Base-by-base conservation (phyloP, 495 filamentous ascomycete genomes). In the Neurospora sp. region DNA sequence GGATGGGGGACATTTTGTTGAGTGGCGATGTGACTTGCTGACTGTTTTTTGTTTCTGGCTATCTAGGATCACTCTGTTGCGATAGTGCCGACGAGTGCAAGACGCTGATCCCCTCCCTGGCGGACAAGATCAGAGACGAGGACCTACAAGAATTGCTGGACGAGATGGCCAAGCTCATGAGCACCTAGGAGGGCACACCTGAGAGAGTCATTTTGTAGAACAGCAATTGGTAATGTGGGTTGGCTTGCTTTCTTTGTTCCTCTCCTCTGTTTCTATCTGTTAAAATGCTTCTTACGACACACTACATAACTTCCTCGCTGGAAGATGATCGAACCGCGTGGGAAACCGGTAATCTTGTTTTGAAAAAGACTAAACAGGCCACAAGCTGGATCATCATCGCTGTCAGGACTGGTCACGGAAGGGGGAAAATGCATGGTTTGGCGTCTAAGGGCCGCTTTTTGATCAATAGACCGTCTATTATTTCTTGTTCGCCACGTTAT, bases 41-140 rank as follows among this genome's bases (percentile, higher is more conserved):
- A 76, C 71, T 39, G 31, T 23, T 35, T 35, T 35, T 35, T 59
- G 1, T 16, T 18, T 16, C 14, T 42, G 11, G 5, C 18, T 71
- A 37, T 72, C 72, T 76, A 96, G 95, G 93, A 7, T 94, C 93
- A 72, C 86, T 99, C 31, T 97, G 93, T 82, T 97, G 94, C 78
- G 94, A 97, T 76, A 91, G 88, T 31, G 90, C 92, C 54, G 96
- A 99, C 76, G 96, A 99, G 85, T 96, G 96, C 76, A 97, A 97
- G 85, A 97, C 93, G 10, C 86, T 99, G 66, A 97, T 99, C 72
- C 96, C 96, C 0, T 97, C 93, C 76, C 85, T 99, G 31, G 86
- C 89, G 75, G 88, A 92, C 78, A 99, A 98, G 83, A 95, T 97
- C 76, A 83, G 85, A 20, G 96, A 99, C 81, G 90, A 90, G 12